Percentiles rank a stretch among this genome's conserved stretches.
Evolutionary conservation across 1,284 basidiomycete genomes (phyloP).

Genomic region (Puccinia triticina): DNA sequence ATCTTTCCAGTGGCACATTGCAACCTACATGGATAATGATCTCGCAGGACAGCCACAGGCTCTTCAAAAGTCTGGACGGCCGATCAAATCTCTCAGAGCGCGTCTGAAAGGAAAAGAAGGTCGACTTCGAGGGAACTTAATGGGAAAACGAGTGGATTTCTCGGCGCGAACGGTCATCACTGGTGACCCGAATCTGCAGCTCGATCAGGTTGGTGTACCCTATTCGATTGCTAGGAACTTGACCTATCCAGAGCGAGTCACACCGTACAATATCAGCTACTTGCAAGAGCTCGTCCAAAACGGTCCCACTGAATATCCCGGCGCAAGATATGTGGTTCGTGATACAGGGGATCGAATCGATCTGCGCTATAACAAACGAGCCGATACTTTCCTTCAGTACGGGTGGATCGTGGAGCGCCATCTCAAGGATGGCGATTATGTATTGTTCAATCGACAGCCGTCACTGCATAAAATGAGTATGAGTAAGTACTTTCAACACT

Average conservation of each 20-base stretch:
- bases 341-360: slow-evolving; percentile 98
- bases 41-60: slow-evolving; percentile 98
- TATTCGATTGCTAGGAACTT: slow-evolving; percentile 95
- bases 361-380: slow-evolving; percentile 93
- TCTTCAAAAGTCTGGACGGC: slow-evolving; percentile 93
- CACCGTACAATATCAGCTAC: slow-evolving; percentile 94
- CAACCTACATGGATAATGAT: slow-evolving; percentile 99
- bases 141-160: slow-evolving; percentile 99
- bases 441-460: slow-evolving; percentile 97
- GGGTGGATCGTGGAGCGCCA: slow-evolving; percentile 99
- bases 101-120: slow-evolving; percentile 99
- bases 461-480: slow-evolving; percentile 99
- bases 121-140: slow-evolving; percentile 93
- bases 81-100: slow-evolving; percentile 97
- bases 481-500: slow-evolving; percentile 63
- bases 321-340: slow-evolving; percentile 93
- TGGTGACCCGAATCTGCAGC: slow-evolving; percentile 93
- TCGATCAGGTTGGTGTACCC: slow-evolving; percentile 98
- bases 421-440: slow-evolving; percentile 93
- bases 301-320: slow-evolving; percentile 92
- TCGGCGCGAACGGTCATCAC: slow-evolving; percentile 99
- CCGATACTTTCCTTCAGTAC: slow-evolving; percentile 95
- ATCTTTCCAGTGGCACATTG: slow-evolving; percentile 77
- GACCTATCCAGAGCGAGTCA: slow-evolving; percentile 97
- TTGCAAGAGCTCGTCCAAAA: slow-evolving; percentile 95